Conservation (phyloP, 352 stramenopile species). For the Globisporangium spiculum region DNA sequence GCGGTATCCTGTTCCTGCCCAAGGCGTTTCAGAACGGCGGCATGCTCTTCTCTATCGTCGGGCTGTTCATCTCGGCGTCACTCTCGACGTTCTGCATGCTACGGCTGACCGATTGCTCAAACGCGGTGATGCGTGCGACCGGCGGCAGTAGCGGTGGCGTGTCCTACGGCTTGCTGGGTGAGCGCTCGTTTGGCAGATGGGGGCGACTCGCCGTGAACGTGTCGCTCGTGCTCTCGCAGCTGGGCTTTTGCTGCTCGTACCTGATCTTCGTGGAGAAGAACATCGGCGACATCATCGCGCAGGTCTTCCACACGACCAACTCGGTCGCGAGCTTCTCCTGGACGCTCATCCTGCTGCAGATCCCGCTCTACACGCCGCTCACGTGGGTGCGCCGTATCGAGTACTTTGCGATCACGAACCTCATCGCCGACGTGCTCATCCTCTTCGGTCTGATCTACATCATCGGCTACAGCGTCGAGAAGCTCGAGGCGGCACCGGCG, state of each 20-base stretch:
- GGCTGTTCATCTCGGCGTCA: conserved; percentile 37
- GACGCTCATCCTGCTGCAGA: conserved; percentile 61
- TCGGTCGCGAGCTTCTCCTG: conserved; percentile 47
- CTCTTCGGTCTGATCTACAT: conserved; percentile 60
- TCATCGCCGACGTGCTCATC: conserved; percentile 61
- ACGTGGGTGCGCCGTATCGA: conserved; percentile 72
- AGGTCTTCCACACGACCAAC: conserved; percentile 39
- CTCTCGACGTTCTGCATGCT: conserved; percentile 68
- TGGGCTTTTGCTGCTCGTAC: conserved; percentile 75
- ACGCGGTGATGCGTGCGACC: conserved; percentile 28
- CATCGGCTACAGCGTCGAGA: conserved; percentile 48
- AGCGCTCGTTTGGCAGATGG: conserved; percentile 47
- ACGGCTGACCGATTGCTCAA: conserved; percentile 49
- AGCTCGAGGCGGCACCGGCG: conserved; percentile 27
- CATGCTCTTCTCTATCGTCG: conserved; percentile 62
- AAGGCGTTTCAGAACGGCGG: conserved; percentile 66
- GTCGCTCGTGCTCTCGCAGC: conserved; percentile 66
- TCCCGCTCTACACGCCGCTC: conserved; percentile 63
- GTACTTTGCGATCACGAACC: conserved; percentile 71
- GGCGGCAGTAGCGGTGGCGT: conserved; percentile 27
- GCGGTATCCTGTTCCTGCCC: conserved; percentile 63
- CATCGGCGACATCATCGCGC: conserved; percentile 55
- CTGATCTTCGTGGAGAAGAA: conserved; percentile 76
- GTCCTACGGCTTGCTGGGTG: conserved; percentile 60
- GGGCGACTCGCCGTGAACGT: conserved; percentile 58